These are phyloP conservation scores for Eutypella sp. DNA, from an alignment of 2,329 filamentous ascomycete species.

Conservation along the genomic window DNA sequence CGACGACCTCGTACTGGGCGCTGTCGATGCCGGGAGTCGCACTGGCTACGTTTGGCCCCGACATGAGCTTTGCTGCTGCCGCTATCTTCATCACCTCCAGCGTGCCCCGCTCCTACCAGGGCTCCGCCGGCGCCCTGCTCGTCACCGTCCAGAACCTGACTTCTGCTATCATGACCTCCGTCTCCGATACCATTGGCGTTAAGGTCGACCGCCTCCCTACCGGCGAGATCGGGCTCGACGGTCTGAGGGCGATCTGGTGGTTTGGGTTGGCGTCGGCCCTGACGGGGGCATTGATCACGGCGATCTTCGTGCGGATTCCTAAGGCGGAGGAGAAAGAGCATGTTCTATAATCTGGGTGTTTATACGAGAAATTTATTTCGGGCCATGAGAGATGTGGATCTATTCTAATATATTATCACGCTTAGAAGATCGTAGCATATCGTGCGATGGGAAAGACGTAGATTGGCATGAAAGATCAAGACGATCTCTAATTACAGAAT, in stretches of 20 bases:
- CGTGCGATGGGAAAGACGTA: too few species aligned
- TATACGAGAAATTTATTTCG: not conserved
- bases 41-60: constrained; percentile 41
- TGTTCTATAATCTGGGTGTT: constrained; percentile 10
- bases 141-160: constrained; percentile 43
- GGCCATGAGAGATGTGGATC: too few species aligned
- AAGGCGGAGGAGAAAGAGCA: constrained; percentile 22
- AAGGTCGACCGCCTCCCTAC: constrained; percentile 17
- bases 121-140: constrained; percentile 38
- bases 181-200: constrained; percentile 28
- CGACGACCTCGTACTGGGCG: constrained; percentile 37
- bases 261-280: constrained; percentile 17
- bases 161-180: constrained; percentile 34
- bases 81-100: constrained; percentile 44
- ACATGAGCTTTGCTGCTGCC: constrained; percentile 41
- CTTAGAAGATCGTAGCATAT: too few species aligned
- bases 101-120: constrained; percentile 41
- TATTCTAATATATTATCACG: too few species aligned
- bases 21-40: constrained; percentile 39
- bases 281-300: constrained; percentile 16
- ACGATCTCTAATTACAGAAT: too few species aligned
- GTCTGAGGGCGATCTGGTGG: constrained; percentile 20
- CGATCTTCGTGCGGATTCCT: constrained; percentile 15
- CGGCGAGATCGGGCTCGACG: constrained; percentile 16
- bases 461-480: too few species aligned